Evolutionary conservation across 148 eudicot genomes (phyloP).

Genomic region (Rhododendron ferrugineum): DNA sequence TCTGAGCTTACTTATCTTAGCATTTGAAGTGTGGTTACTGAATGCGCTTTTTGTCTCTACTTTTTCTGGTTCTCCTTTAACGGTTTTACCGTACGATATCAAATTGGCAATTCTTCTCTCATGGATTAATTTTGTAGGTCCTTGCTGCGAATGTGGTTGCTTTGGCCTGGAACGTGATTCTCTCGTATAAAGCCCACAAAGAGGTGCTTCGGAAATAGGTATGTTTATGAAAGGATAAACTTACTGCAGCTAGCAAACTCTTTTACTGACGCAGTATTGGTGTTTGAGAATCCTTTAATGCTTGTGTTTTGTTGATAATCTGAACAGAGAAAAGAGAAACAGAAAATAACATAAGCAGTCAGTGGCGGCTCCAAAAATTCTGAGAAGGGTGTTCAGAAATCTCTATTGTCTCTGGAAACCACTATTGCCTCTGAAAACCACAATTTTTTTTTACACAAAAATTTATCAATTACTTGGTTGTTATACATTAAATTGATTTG

Average conservation of each 20-base stretch:
- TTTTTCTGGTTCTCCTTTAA: not conserved
- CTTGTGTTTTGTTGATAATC: not conserved
- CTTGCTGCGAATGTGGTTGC: slow-evolving; percentile 84
- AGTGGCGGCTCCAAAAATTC: too few relatives aligned
- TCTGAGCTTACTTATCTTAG: not conserved
- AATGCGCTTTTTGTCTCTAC: not conserved
- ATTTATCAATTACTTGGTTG: too few relatives aligned
- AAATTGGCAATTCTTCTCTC: not conserved
- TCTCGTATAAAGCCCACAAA: slow-evolving; percentile 91
- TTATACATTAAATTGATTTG: too few relatives aligned
- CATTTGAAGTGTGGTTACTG: not conserved
- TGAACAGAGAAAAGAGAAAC: not conserved
- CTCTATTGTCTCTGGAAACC: too few relatives aligned
- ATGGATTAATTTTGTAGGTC: slow-evolving; percentile 40
- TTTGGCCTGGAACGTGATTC: slow-evolving; percentile 78
- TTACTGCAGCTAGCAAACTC: not conserved
- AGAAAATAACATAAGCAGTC: not conserved
- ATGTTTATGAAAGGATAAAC: not conserved
- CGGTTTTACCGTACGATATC: not conserved
- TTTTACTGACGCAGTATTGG: not conserved
- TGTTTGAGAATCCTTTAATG: not conserved
- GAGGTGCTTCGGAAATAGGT: slow-evolving; percentile 57
- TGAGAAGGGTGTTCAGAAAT: too few relatives aligned
- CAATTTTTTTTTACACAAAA: too few relatives aligned
- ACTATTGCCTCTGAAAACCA: too few relatives aligned